Evolutionary conservation across 1,284 basidiomycete genomes (phyloP), one percentile per base, ranked within the genome.

Genomic region (Mycena sp.): DNA sequence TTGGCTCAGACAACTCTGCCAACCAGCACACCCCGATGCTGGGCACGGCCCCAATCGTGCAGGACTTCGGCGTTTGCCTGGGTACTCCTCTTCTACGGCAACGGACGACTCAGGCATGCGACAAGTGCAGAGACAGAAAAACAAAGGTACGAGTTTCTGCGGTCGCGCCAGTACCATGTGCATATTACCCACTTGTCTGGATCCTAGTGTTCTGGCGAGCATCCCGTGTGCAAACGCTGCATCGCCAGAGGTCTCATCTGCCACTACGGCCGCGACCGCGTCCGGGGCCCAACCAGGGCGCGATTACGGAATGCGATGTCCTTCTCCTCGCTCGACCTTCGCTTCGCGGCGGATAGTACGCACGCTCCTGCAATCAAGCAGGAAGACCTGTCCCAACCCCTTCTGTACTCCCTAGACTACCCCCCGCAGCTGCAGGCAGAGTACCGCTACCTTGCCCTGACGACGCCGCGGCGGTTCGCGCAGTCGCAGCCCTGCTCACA

Each of bases 61-160:
- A 16, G 2, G 48, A 61, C 40, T 44, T 67, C 30, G 44, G 51
- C 37, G 25, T 16, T 38, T 16, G 45, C n/a, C 49, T 48, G n/a
- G 38, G 40, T 19, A 25, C 60, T 25, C 67, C 69, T 49, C 71
- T 75, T 37, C 71, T 74, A 51, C 77, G 83, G 40, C 82, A 83
- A 69, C 78, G 86, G 32, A 86, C 83, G 9, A 75, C 79, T 2
- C 83, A 85, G 61, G 86, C 86, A 12, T 87, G 86, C 69, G 82
- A 85, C 60, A 85, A 84, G 69, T 87, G 86, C 69, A 76, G 86
- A 19, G 81, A 83, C 58, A 77, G 85, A 26, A 88, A 88, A 75
- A 85, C 84, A 12, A 87, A 86, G 78, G 86, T 85, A 64, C 29
- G 74, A 4, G 63, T 10, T 26, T 28, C 37, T 55, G 29, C 25